Percentiles rank a stretch among this genome's conserved stretches.
Conservation (phyloP, 805 yeast genomes). For the Candida berthetii region DNA sequence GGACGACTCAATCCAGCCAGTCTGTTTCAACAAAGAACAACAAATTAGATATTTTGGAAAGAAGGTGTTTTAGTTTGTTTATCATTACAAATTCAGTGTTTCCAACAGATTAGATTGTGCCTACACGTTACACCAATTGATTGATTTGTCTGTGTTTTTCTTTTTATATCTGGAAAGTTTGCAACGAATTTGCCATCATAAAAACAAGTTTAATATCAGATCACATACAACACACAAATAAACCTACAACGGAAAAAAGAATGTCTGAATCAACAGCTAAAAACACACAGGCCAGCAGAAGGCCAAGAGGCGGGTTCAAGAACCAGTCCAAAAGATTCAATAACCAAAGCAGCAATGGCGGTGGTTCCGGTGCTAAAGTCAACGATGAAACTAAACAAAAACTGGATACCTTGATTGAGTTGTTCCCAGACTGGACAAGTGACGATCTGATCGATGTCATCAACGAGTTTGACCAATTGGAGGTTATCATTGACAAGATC, state of each 20-base stretch:
- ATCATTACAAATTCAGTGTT: too few relatives aligned
- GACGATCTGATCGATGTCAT: constrained; percentile 78
- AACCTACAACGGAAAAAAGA: neutral
- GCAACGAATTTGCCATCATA: too few relatives aligned
- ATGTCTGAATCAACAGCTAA: constrained; percentile 13
- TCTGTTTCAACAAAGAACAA: too few relatives aligned
- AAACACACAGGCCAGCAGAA: constrained; percentile 14
- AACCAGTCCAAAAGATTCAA: constrained; percentile 39
- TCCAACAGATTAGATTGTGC: too few relatives aligned
- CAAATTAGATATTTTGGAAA: too few relatives aligned
- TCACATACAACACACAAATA: too few relatives aligned
- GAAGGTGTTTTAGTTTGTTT: too few relatives aligned
- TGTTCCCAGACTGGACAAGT: constrained; percentile 92
- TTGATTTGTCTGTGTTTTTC: too few relatives aligned
- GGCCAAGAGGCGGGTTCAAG: constrained; percentile 30
- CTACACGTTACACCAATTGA: too few relatives aligned
- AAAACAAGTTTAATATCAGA: too few relatives aligned
- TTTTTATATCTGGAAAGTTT: too few relatives aligned
- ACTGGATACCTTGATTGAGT: constrained; percentile 60
- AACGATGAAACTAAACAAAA: constrained; percentile 28
- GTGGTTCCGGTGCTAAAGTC: constrained; percentile 16
- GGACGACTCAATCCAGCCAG: too few relatives aligned
- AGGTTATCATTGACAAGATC: constrained; percentile 78
- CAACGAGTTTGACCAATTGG: constrained; percentile 72
- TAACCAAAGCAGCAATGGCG: constrained; percentile 10